Percentiles rank a stretch among this genome's conserved stretches.
Conservation (phyloP, 805 yeast species). For the Lachancea meyersii region DNA sequence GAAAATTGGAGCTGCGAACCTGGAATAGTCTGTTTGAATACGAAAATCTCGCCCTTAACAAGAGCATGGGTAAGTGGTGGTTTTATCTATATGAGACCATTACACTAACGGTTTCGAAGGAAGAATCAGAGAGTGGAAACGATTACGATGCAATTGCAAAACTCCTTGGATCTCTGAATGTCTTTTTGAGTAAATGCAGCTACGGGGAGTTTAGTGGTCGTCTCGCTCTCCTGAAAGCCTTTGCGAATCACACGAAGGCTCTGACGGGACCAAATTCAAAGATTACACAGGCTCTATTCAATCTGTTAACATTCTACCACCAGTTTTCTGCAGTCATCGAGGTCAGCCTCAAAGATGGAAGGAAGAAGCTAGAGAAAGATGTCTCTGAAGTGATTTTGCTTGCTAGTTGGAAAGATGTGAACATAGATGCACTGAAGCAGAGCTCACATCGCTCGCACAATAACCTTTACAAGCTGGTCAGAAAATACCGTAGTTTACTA, state of each 20-base stretch:
- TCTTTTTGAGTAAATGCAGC: constrained; percentile 69
- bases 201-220: constrained; percentile 68
- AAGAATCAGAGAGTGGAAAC: constrained; percentile 29
- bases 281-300: constrained; percentile 24
- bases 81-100: constrained; percentile 80
- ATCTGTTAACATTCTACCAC: constrained; percentile 51
- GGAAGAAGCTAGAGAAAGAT: constrained; percentile 63
- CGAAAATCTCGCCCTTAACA: constrained; percentile 48
- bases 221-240: constrained; percentile 56
- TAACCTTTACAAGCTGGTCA: constrained; percentile 71
- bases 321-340: constrained; percentile 55
- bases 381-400: constrained; percentile 76
- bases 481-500: constrained; percentile 68
- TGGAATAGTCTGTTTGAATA: constrained; percentile 73
- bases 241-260: constrained; percentile 45
- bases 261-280: constrained; percentile 26
- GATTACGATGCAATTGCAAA: constrained; percentile 21
- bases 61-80: constrained; percentile 78
- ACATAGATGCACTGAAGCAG: constrained; percentile 86
- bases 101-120: constrained; percentile 36
- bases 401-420: constrained; percentile 97
- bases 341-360: constrained; percentile 40
- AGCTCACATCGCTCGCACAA: constrained; percentile 88
- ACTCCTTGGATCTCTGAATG: constrained; percentile 55
- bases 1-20: constrained; percentile 75